phyloP scores from a whole-genome alignment of 805 yeast genomes.

The Candida cerambycidarum region DNA sequence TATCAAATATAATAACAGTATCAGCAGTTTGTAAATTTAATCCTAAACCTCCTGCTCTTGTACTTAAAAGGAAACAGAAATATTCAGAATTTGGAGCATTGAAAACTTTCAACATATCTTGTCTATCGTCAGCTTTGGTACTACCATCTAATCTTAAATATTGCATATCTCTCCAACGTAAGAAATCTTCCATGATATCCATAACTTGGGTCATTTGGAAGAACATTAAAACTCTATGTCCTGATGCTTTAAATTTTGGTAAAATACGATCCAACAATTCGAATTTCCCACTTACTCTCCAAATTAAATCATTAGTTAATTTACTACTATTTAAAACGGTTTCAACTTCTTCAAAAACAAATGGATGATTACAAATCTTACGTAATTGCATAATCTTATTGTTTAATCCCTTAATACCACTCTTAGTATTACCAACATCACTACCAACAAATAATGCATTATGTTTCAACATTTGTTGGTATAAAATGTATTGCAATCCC shows the following conservation, averaged over 20 bases:
- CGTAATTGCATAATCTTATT: conserved; percentile 84
- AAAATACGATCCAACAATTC: conserved; percentile 73
- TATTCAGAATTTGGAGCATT: conserved; percentile 76
- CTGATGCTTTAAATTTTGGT: conserved; percentile 71
- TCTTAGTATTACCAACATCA: conserved; percentile 56
- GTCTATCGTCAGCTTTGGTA: conserved; percentile 83
- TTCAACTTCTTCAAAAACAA: conserved; percentile 82
- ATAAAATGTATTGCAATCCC: conserved; percentile 66
- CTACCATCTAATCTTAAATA: conserved; percentile 80
- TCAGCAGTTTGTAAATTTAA: conserved; percentile 85
- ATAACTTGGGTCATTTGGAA: conserved; percentile 89
- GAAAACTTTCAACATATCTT: conserved; percentile 66
- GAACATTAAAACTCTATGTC: conserved; percentile 77
- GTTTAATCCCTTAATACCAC: conserved; percentile 74
- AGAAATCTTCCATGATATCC: conserved; percentile 86
- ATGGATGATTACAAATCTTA: conserved; percentile 86
- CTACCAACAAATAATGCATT: conserved; percentile 69
- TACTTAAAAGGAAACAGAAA: conserved; percentile 74
- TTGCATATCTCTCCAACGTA: conserved; percentile 63
- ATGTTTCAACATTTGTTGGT: conserved; percentile 75
- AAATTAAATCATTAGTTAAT: conserved; percentile 63
- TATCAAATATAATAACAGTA: conserved; percentile 81
- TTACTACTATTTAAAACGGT: conserved; percentile 61
- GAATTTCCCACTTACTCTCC: conserved; percentile 80
- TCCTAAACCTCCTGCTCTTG: conserved; percentile 90